A percentile compares a stretch with the other conserved stretches of the same genome.
These are phyloP conservation scores for Lipomyces orientalis DNA, from an alignment of 805 yeast species.

Conservation along the genomic window DNA sequence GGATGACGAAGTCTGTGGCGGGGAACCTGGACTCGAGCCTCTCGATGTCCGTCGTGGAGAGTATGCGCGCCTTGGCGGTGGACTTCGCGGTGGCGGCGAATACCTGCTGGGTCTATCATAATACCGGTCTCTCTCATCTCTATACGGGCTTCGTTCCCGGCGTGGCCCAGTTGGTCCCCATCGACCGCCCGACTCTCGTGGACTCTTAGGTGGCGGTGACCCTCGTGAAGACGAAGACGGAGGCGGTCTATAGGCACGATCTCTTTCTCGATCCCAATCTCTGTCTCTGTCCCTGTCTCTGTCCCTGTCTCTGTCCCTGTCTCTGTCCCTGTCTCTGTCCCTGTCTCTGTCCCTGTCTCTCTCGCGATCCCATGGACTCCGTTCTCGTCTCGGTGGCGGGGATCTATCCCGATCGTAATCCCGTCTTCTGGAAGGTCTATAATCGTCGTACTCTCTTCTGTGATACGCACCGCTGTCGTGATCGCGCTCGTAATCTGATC, in stretches of 20 bases:
- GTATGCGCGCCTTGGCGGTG: conserved; percentile 7
- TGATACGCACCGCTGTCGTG: conserved; percentile 6
- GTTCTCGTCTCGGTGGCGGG: conserved; percentile 11
- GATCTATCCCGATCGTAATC: conserved; percentile 19
- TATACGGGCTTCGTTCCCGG: conserved; percentile 7
- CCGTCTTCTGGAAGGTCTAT: conserved; percentile 8
- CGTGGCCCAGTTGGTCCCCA: conserved; percentile 5
- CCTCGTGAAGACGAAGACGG: conserved; percentile 11
- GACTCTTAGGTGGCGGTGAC: conserved; percentile 3
- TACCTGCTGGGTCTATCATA: conserved; percentile 15
- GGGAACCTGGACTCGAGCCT: conserved; percentile 25
- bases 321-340: conserved; percentile 15
- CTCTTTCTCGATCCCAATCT: conserved; percentile 12
- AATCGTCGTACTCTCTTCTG: conserved; percentile 16
- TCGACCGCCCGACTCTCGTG: background rate
- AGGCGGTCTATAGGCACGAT: conserved; percentile 11
- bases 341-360: conserved; percentile 22
- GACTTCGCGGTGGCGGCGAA: conserved; percentile 18
- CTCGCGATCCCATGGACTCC: conserved; percentile 28
- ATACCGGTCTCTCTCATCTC: conserved; percentile 9
- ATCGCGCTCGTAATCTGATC: background rate
- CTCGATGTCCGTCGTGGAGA: conserved; percentile 24
- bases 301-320: conserved; percentile 15
- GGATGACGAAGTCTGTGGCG: conserved; percentile 15
- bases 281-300: conserved; percentile 23